Percentiles rank a stretch among this genome's conserved stretches.
These are phyloP conservation scores for Apiospora saccharicola DNA, from an alignment of 2,329 filamentous ascomycete genomes.

Conservation along the genomic window DNA sequence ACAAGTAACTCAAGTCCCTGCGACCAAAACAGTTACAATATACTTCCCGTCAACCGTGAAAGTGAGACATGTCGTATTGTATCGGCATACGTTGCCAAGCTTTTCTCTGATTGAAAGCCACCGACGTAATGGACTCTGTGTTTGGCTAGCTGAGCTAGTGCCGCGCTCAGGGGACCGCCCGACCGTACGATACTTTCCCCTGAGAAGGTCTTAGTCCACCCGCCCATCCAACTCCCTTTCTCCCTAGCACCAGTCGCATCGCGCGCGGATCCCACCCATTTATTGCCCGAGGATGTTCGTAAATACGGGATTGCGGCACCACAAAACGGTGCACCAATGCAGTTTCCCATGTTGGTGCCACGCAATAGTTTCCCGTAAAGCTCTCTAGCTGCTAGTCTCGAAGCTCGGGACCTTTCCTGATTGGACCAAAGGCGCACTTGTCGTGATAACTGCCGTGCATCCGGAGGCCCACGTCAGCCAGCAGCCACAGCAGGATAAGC, in stretches of 20 bases:
- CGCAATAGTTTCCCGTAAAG: background rate
- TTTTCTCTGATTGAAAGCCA: background rate
- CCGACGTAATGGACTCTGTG: background rate
- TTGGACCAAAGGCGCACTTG: background rate
- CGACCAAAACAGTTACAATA: background rate
- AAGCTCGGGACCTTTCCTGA: background rate
- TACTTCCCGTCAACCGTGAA: background rate
- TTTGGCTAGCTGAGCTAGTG: background rate
- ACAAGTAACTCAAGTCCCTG: background rate
- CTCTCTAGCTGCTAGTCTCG: background rate
- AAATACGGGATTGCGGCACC: background rate
- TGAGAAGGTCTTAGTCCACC: background rate
- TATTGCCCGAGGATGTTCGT: background rate
- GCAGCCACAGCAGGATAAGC: background rate
- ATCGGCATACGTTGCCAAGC: background rate
- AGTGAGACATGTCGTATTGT: background rate
- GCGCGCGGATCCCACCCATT: background rate
- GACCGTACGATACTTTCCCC: background rate
- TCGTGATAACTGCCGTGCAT: conserved; percentile 2
- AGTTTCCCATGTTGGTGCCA: background rate
- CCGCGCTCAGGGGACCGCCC: background rate
- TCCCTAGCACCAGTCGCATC: conserved; percentile 4
- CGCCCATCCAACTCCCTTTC: background rate
- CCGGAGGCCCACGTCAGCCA: background rate
- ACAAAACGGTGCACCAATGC: background rate